Evolutionary conservation across 2,329 filamentous ascomycete genomes (phyloP).

Genomic region (Herpomyces periplanetae): DNA sequence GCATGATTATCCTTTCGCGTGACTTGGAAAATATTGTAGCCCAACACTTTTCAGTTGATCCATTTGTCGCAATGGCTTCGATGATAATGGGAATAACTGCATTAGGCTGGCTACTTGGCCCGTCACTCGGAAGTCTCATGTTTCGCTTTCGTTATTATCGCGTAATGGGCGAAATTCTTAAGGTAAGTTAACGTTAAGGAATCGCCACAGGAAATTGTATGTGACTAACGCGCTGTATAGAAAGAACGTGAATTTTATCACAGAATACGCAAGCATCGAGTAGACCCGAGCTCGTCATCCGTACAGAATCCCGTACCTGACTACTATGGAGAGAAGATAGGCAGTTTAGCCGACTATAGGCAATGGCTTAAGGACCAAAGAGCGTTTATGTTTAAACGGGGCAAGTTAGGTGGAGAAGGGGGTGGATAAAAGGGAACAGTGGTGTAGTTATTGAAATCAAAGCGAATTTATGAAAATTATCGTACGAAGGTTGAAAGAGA

Average conservation of each 20-base stretch:
- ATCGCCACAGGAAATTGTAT: background rate
- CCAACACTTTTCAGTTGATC: slow-evolving; percentile 50
- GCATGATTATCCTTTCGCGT: slow-evolving; percentile 20
- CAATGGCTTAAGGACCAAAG: slow-evolving; percentile 92
- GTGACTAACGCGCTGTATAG: slow-evolving; percentile 7
- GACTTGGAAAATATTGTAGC: slow-evolving; percentile 23
- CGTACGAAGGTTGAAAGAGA: too few relatives aligned
- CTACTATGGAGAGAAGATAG: slow-evolving; percentile 95
- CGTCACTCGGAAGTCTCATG: slow-evolving; percentile 33
- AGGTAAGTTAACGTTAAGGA: slow-evolving; percentile 11
- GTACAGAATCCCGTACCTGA: slow-evolving; percentile 77
- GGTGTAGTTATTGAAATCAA: too few relatives aligned
- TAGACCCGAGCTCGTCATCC: slow-evolving; percentile 58
- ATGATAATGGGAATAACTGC: slow-evolving; percentile 34
- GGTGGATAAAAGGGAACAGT: too few relatives aligned
- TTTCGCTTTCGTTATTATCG: slow-evolving; percentile 38
- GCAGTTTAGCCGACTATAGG: slow-evolving; percentile 56
- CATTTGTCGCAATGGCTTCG: slow-evolving; percentile 44
- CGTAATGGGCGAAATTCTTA: slow-evolving; percentile 27
- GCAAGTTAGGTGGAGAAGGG: too few relatives aligned
- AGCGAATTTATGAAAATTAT: too few relatives aligned
- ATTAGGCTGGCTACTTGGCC: slow-evolving; percentile 59
- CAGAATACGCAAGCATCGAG: slow-evolving; percentile 59
- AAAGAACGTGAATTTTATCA: slow-evolving; percentile 86
- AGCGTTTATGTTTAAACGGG: too few relatives aligned